These are phyloP conservation scores for Aspergillus thermomutatus DNA, from an alignment of 2,329 filamentous ascomycete genomes.

Conservation along the genomic window DNA sequence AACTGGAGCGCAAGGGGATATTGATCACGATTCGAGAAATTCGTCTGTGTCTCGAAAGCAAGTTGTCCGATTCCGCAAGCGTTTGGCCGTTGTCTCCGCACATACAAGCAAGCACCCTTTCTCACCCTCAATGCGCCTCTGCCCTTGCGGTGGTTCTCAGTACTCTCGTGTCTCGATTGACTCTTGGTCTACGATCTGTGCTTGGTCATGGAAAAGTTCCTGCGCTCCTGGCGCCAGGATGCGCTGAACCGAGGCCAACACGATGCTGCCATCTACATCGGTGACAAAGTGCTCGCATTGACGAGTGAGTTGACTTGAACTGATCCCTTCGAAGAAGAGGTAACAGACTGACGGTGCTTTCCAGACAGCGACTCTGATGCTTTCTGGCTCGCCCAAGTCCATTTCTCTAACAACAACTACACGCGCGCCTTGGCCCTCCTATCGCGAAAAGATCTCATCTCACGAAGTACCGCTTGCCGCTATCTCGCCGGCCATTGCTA, in stretches of 20 bases:
- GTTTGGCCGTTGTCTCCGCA: neutral
- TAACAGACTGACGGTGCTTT: slow-evolving; percentile 3
- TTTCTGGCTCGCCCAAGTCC: slow-evolving; percentile 96
- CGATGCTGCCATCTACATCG: slow-evolving; percentile 93
- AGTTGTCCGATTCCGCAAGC: neutral
- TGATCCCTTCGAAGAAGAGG: neutral
- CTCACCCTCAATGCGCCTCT: neutral
- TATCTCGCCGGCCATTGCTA: slow-evolving; percentile 93
- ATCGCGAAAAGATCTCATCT: slow-evolving; percentile 75
- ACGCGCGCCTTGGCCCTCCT: slow-evolving; percentile 86
- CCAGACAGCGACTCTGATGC: slow-evolving; percentile 89
- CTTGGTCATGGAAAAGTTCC: slow-evolving; percentile 76
- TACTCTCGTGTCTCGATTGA: neutral
- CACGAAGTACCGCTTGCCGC: slow-evolving; percentile 78
- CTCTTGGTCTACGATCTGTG: neutral
- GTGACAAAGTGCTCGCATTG: slow-evolving; percentile 91
- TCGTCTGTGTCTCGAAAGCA: neutral
- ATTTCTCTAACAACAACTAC: slow-evolving; percentile 94
- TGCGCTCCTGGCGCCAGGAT: slow-evolving; percentile 93
- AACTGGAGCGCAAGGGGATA: neutral
- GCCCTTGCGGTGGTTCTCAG: neutral
- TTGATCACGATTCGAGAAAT: neutral
- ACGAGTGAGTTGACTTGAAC: slow-evolving; percentile 63
- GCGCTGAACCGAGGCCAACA: slow-evolving; percentile 94
- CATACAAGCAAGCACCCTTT: neutral